These are phyloP conservation scores for Taiozyma sp. DNA, from an alignment of 1,139 yeast species.

Conservation along the genomic window DNA sequence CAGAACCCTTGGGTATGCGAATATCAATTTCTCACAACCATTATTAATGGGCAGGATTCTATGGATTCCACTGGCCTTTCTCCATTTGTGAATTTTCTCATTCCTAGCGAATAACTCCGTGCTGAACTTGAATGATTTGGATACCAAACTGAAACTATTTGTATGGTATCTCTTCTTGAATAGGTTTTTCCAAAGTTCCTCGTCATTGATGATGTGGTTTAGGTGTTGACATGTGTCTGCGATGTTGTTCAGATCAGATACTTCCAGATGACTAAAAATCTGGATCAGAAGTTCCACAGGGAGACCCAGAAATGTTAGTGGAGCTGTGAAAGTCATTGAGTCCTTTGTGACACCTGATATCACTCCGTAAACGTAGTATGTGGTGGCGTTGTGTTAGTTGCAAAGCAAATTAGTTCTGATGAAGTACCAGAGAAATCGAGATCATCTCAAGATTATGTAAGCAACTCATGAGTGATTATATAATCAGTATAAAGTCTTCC, in stretches of 20 bases:
- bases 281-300: conserved; percentile 57
- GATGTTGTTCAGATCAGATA: conserved; percentile 44
- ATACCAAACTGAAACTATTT: conserved; percentile 49
- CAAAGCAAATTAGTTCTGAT: neutral
- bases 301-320: conserved; percentile 28
- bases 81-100: conserved; percentile 44
- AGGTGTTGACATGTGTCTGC: conserved; percentile 53
- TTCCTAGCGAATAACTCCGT: conserved; percentile 50
- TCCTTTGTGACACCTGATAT: neutral
- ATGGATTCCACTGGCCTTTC: conserved; percentile 37
- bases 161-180: conserved; percentile 45
- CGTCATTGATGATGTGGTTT: conserved; percentile 48
- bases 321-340: neutral
- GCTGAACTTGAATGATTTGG: conserved; percentile 49
- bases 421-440: neutral
- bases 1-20: conserved; percentile 30
- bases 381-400: neutral
- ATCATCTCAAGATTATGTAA: neutral
- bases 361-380: neutral
- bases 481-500: neutral
- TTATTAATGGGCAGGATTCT: conserved; percentile 29
- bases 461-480: neutral
- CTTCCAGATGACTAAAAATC: conserved; percentile 53
- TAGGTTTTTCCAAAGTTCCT: conserved; percentile 57
- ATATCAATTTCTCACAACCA: conserved; percentile 25